Evolutionary conservation across 495 filamentous ascomycete species (phyloP).

Genomic region (Neurospora pannonica): DNA sequence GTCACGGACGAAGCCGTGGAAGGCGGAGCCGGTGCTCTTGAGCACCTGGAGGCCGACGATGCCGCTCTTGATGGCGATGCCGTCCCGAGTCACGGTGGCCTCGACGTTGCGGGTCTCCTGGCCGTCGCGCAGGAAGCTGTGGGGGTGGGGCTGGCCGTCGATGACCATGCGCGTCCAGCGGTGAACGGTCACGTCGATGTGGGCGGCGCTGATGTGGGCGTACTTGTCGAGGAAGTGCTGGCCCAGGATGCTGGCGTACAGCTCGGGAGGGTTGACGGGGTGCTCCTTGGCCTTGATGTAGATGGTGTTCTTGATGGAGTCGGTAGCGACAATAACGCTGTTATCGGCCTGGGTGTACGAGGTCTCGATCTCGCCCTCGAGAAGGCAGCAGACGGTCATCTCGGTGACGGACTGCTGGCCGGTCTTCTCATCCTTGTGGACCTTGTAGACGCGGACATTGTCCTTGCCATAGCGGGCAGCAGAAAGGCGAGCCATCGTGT

Average conservation of each 20-base stretch:
- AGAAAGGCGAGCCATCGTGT: conserved; percentile 49
- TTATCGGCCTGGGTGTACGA: conserved; percentile 97
- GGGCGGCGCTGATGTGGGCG: conserved; percentile 71
- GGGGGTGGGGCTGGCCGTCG: conserved; percentile 87
- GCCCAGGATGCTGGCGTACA: conserved; percentile 75
- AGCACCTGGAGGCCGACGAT: conserved; percentile 75
- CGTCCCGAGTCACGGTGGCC: conserved; percentile 44
- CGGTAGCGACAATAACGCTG: conserved; percentile 88
- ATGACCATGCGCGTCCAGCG: conserved; percentile 86
- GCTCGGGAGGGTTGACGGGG: conserved; percentile 86
- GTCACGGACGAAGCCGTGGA: conserved; percentile 87
- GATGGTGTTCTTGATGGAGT: conserved; percentile 96
- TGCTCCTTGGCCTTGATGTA: conserved; percentile 90
- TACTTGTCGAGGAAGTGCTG: conserved; percentile 85
- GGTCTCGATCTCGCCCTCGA: conserved; percentile 83
- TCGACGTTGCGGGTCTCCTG: conserved; percentile 74
- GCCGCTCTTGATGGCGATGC: conserved; percentile 62
- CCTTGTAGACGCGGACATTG: conserved; percentile 96
- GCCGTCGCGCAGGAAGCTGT: conserved; percentile 88
- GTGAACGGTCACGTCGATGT: conserved; percentile 74
- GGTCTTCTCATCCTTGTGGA: conserved; percentile 65
- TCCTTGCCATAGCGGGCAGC: conserved; percentile 89
- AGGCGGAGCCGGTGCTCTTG: conserved; percentile 95
- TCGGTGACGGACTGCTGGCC: conserved; percentile 78
- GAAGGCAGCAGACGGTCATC: conserved; percentile 84